Base-by-base conservation (phyloP, 108 stramenopile genomes). In the Fragilariopsis cylindrus region DNA sequence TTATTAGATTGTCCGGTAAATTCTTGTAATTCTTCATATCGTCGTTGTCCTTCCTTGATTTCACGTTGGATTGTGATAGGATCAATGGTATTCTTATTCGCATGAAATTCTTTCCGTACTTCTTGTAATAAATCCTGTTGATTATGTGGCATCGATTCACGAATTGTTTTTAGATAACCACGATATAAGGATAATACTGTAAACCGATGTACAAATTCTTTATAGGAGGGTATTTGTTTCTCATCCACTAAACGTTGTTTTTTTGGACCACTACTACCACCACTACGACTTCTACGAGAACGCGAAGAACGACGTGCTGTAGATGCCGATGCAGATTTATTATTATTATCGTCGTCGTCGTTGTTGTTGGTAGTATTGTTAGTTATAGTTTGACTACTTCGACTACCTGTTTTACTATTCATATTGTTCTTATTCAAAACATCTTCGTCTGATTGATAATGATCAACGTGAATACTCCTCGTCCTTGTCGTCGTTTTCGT, bases 151-250 rank as follows among this genome's bases (percentile, higher is more conserved):
- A 83, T 72, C 6, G 70, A 69, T 39, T 68, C 49, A 5, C 72
- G 76, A 7, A 88, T 82, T 49, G 85, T 79, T 30, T 81, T 75
- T 4, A 92, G 47, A 70, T 84, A 92, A 55, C 79, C 83, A 47
- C 91, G 79, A 65, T 92, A 92, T 69, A 88, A 80, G 52, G 85
- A 62, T 3, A 80, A 57, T 15, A 92, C 89, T 12, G 80, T 86
- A 55, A 79, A 66, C 3, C 86, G 78, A 79, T 92, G 89, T 9
- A 92, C 77, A 55, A 92, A 92, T 58, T 92, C 91, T 52, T 85
- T 85, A 69, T 90, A 77, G 16, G 87, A 86, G 4, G 89, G 91
- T 8, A 92, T 72, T 11, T 18, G 39, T n/a, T 60, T 60, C 40
- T 60, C 58, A 8, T 63, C 43, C 2, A 43, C 15, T n/a, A 44